Percentiles rank a stretch among this genome's conserved stretches.
Conservation (phyloP, 2,329 filamentous ascomycete genomes). For the Thielaviopsis cerberus region DNA sequence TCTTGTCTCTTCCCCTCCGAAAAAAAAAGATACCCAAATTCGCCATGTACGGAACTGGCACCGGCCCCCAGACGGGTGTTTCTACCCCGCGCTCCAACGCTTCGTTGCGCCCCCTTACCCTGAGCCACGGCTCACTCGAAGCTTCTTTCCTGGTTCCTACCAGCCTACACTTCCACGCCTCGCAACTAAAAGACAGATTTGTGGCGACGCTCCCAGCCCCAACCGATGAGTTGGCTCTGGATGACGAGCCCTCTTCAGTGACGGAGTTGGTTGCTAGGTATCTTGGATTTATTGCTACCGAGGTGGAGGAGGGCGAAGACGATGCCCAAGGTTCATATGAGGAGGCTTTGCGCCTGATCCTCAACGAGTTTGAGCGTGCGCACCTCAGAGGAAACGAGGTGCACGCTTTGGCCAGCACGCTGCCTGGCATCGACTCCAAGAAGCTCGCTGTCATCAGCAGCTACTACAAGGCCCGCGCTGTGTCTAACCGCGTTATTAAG, state of each 20-base stretch:
- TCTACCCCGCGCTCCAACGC: constrained; percentile 88
- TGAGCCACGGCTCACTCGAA: constrained; percentile 87
- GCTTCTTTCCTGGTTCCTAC: constrained; percentile 92
- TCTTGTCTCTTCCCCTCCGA: background rate
- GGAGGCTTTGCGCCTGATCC: constrained; percentile 75
- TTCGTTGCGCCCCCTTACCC: constrained; percentile 75
- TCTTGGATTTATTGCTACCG: constrained; percentile 70
- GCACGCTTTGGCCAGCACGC: constrained; percentile 65
- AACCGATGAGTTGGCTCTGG: constrained; percentile 91
- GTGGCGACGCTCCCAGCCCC: constrained; percentile 66
- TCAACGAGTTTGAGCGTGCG: constrained; percentile 91
- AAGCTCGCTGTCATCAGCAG: constrained; percentile 75
- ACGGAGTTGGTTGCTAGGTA: constrained; percentile 85
- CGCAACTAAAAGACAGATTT: constrained; percentile 85
- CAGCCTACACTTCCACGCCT: constrained; percentile 85
- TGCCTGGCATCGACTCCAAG: constrained; percentile 84
- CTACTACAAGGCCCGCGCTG: constrained; percentile 79
- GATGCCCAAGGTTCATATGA: constrained; percentile 73
- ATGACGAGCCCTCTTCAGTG: constrained; percentile 96
- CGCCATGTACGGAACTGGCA: constrained; percentile 71
- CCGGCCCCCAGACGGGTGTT: constrained; percentile 82
- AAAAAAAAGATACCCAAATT: constrained; percentile 14
- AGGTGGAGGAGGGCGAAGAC: constrained; percentile 86
- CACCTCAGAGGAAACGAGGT: constrained; percentile 93
- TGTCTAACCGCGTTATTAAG: constrained; percentile 70